Evolutionary conservation across 2,329 filamentous ascomycete genomes (phyloP).

Genomic region (Colletotrichum horii): DNA sequence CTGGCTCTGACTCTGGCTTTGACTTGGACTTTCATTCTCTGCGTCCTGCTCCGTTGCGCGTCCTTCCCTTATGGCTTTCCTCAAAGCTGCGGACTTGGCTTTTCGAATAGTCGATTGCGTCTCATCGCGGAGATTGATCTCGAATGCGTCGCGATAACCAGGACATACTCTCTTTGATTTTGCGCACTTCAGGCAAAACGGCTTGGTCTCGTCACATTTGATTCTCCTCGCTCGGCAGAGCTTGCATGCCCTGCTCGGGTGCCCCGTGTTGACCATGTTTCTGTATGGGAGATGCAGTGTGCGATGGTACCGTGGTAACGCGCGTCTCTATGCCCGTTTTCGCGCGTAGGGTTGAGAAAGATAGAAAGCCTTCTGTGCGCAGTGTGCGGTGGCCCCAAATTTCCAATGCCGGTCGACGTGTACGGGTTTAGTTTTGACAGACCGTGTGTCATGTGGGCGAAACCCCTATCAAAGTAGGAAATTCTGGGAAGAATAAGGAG

Average conservation of each 20-base stretch:
- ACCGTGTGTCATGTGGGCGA: conserved; percentile 8
- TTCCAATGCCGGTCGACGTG: background rate
- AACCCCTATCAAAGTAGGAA: conserved; percentile 3
- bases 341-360: background rate
- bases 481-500: background rate
- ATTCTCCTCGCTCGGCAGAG: conserved; percentile 39
- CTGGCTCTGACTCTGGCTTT: background rate
- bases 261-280: conserved; percentile 22
- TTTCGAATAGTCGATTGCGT: conserved; percentile 24
- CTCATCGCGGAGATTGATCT: conserved; percentile 24
- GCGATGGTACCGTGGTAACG: background rate
- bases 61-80: conserved; percentile 19
- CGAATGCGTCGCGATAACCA: conserved; percentile 22
- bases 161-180: conserved; percentile 26
- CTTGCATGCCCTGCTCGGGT: conserved; percentile 23
- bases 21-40: background rate
- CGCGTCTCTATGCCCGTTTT: background rate
- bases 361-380: background rate
- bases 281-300: background rate
- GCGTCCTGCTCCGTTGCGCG: conserved; percentile 7
- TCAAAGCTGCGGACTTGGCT: conserved; percentile 21
- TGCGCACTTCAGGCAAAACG: conserved; percentile 37
- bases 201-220: conserved; percentile 39
- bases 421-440: background rate
- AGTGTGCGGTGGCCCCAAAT: background rate